Evolutionary conservation across 2,329 filamentous ascomycete genomes (phyloP), one percentile per base, ranked within the genome.

Genomic region (Sclerotinia trifoliorum): DNA sequence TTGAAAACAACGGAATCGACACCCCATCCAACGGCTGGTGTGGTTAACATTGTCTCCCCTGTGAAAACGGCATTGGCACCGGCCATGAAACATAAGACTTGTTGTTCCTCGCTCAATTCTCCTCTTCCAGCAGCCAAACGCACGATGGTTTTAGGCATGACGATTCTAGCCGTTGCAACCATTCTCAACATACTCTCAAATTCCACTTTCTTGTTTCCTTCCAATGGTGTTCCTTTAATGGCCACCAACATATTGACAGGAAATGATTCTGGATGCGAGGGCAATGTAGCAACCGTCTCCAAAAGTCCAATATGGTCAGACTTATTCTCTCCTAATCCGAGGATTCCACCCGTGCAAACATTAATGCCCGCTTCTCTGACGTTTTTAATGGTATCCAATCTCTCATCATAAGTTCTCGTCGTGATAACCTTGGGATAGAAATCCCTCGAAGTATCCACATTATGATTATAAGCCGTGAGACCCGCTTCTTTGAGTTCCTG

Each of bases 41-140:
- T 97, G 5, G 93, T 97, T 80, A 96, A 79, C 93, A 97, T 96
- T 84, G 94, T 96, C 82, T 97, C 93, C 11, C 93, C 93, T 0
- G 93, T 97, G 77, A 97, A 97, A 46, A 97, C 90, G n/a, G 93
- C 93, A 75, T 97, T 97, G 0, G 93, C 93, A 19, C 93, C 93
- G 0, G 93, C 92, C 86, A 92, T 89, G 81, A 96, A 97, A 79
- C 93, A 96, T 72, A 94, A 78, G 19, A 92, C 89, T 80, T 97
- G 93, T 81, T 96, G 90, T 80, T 95, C 92, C 80, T 97, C 93
- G 5, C 86, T 85, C 86, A 97, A 90, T 17, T 89, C 91, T 78
- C 92, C 93, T 58, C 93, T 84, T 3, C 93, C 93, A 0, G 93
- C 93, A 0, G 93, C 93, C 60, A 96, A 88, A 55, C 93, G 88